Conservation (phyloP, 1,284 basidiomycete genomes). For the Pyrrhoderma lamaoense region DNA sequence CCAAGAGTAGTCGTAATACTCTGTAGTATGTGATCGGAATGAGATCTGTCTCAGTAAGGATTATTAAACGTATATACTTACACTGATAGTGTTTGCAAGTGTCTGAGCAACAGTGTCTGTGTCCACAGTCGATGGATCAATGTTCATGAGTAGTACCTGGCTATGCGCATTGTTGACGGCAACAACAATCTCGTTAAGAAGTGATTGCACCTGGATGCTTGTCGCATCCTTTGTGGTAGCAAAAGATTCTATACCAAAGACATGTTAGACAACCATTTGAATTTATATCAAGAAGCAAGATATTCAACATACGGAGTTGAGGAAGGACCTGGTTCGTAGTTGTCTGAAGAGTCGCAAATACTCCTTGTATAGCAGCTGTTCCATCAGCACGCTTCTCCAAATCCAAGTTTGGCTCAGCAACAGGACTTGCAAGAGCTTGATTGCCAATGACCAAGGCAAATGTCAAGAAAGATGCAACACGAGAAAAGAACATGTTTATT, state of each 20-base stretch:
- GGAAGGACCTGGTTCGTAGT: not conserved
- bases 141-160: too few species aligned
- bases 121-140: too few species aligned
- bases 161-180: not conserved
- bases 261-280: not conserved
- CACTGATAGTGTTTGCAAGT: too few species aligned
- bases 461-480: slow-evolving; percentile 1
- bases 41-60: too few species aligned
- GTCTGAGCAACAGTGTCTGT: too few species aligned
- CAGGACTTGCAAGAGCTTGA: not conserved
- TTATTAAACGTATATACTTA: too few species aligned
- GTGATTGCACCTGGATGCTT: not conserved
- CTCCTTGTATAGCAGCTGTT: not conserved
- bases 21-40: too few species aligned
- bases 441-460: not conserved
- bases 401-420: not conserved
- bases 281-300: not conserved
- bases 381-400: not conserved
- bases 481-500: not conserved
- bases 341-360: not conserved
- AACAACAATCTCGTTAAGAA: not conserved
- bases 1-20: too few species aligned
- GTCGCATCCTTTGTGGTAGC: not conserved
- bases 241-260: not conserved
- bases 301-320: not conserved